A percentile compares a stretch with the other conserved stretches of the same genome.
Evolutionary conservation across 345 rosid genomes (phyloP).

Genomic region (Eucalyptus melliodora): DNA sequence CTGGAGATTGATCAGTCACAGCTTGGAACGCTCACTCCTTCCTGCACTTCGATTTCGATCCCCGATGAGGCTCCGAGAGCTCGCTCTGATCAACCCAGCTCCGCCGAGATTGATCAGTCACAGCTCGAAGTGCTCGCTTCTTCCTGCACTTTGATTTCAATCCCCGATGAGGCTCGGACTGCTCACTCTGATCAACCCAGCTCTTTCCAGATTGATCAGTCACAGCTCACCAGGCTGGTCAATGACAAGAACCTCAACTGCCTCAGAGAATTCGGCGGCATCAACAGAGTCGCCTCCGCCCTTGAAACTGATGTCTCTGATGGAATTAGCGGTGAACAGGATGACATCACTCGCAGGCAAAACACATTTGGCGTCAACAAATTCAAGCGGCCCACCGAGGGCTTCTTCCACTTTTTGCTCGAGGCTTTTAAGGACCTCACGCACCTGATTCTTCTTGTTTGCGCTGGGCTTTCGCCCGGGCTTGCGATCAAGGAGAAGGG

Average conservation of each 20-base stretch:
- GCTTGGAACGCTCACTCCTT: no score
- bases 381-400: constrained; percentile 43
- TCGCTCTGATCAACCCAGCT: not conserved
- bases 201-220: constrained; percentile 12
- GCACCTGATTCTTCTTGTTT: constrained; percentile 34
- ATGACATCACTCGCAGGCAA: constrained; percentile 27
- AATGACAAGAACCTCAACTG: constrained; percentile 18
- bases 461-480: constrained; percentile 19
- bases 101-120: no score
- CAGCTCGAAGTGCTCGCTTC: no score
- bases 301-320: constrained; percentile 12
- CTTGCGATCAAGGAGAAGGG: constrained; percentile 54
- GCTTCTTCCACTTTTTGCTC: constrained; percentile 20
- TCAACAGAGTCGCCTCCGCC: constrained; percentile 19
- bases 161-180: no score
- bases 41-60: no score
- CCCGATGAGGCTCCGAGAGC: no score
- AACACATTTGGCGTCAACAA: constrained; percentile 45
- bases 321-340: constrained; percentile 23
- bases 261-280: constrained; percentile 29
- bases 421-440: constrained; percentile 45
- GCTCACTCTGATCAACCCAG: not conserved
- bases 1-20: no score
- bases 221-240: constrained; percentile 23
- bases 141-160: no score